Base-by-base conservation (phyloP, 129 eudicot species). In the Flaveria trinervia region DNA sequence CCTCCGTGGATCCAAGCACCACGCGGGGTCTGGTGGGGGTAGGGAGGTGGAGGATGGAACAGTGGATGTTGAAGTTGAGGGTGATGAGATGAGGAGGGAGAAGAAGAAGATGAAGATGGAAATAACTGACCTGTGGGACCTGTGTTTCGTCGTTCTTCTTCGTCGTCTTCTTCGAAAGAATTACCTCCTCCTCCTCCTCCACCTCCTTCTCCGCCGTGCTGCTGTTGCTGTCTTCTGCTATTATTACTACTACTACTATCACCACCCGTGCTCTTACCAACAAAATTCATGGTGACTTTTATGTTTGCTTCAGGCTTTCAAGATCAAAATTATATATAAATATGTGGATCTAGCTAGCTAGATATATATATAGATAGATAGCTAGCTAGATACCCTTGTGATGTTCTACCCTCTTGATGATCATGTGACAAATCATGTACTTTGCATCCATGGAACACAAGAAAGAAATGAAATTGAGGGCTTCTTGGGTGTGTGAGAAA, bases 281-380 rank as follows among this genome's bases (percentile, higher is more conserved):
- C 77, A 71, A 85, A 85, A 83, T 88, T 88, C 91, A 87, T 87
- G 76, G 57, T 78, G 65, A 49, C 2, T 65, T 68, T 16, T 36
- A 36, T 36, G 78, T 15, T 59, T 75, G 26, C 22, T 65, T 65
- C 39, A 30, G 16, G 50, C 51, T n/a, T 39, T 51, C 71, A 65
- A 80, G 76, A 76, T 51, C 36, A 25, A 64, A 51, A 43, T 12
- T 46, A 45, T 28, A 46, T 70, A 78, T 33, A 79, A 11, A 15
- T 61, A n/a, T 25, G 39, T 49, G 30, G 69, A 79, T 71, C 54
- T 72, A 54, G 25, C 33, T 72, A 59, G 44, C 46, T 1, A 11
- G 41, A 70, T 33, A 71, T 61, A 71, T 71, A 36, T 6, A 43
- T 72, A 54, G 69, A 79, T 71, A 36, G 41, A 43, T 72, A 54